Percentiles rank a stretch among this genome's conserved stretches.
These are phyloP conservation scores for Suhomyces chickasaworum DNA, from an alignment of 1,139 yeast species.

Conservation along the genomic window DNA sequence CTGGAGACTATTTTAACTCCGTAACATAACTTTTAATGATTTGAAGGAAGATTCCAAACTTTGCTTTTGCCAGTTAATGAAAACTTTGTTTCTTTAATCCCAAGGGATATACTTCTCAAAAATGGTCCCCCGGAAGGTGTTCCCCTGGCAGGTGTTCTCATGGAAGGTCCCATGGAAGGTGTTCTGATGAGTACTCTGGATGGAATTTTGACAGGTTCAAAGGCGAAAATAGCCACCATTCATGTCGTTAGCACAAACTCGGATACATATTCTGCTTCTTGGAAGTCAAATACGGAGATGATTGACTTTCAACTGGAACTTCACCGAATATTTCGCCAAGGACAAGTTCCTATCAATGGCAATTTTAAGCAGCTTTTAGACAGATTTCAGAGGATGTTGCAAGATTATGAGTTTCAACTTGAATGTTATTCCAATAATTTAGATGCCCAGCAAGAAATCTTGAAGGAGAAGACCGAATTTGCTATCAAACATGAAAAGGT, in stretches of 20 bases:
- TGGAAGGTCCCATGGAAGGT: too few relatives aligned
- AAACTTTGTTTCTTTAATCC: not conserved
- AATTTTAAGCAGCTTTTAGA: not conserved
- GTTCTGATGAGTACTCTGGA: not conserved
- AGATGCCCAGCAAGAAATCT: conserved; percentile 4
- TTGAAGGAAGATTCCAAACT: not conserved
- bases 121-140: too few relatives aligned
- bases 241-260: not conserved
- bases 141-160: too few relatives aligned
- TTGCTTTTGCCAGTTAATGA: not conserved
- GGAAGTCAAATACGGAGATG: not conserved
- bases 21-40: not conserved
- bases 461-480: conserved; percentile 6
- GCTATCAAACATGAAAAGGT: conserved; percentile 6
- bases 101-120: too few relatives aligned
- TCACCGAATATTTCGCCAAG: not conserved
- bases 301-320: not conserved
- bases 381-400: conserved; percentile 3
- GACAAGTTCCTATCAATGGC: not conserved
- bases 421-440: conserved; percentile 4
- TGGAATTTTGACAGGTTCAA: not conserved
- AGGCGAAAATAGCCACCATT: not conserved
- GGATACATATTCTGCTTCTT: not conserved
- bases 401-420: conserved; percentile 8
- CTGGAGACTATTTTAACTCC: too few relatives aligned